Percentiles rank a stretch among this genome's conserved stretches.
Evolutionary conservation across 371 early-diverging fungal species (phyloP).

Genomic region (Synchytrium microbalum): DNA sequence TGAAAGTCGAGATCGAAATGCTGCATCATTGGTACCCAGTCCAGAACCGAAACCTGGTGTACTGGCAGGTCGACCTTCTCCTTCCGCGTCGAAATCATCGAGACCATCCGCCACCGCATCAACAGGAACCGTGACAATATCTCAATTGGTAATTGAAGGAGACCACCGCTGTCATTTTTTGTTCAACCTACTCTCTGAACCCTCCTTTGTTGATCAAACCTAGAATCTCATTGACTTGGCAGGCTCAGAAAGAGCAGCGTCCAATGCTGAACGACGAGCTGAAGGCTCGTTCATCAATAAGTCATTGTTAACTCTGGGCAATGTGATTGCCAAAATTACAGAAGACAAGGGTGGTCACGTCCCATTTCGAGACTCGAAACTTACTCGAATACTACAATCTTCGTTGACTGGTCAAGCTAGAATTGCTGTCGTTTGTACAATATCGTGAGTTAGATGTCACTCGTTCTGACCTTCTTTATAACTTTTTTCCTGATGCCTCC

Average conservation of each 20-base stretch:
- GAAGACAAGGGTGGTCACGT: slow-evolving; percentile 47
- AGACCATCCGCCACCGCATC: too few relatives aligned
- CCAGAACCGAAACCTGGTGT: slow-evolving; percentile 30
- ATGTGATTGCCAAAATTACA: slow-evolving; percentile 79
- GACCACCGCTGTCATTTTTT: not conserved
- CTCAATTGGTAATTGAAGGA: slow-evolving; percentile 12
- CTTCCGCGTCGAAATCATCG: slow-evolving; percentile 19
- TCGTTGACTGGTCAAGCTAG: slow-evolving; percentile 62
- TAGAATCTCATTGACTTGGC: slow-evolving; percentile 1
- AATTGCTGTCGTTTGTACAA: slow-evolving; percentile 65
- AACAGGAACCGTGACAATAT: slow-evolving; percentile 21
- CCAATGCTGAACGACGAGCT: slow-evolving; percentile 67
- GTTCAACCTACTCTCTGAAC: not conserved
- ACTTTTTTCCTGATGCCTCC: not conserved
- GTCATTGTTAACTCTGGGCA: slow-evolving; percentile 91
- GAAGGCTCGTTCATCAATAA: slow-evolving; percentile 91
- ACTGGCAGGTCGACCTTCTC: slow-evolving; percentile 33
- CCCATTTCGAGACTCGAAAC: slow-evolving; percentile 57
- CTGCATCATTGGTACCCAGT: slow-evolving; percentile 21
- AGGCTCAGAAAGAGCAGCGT: slow-evolving; percentile 10
- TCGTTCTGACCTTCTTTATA: slow-evolving; percentile 1
- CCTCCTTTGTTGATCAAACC: too few relatives aligned
- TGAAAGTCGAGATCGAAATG: slow-evolving; percentile 44
- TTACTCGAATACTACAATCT: slow-evolving; percentile 65
- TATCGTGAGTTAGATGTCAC: slow-evolving; percentile 19